These are phyloP conservation scores for Stylonectria norvegica DNA, from an alignment of 2,329 filamentous ascomycete species.

Conservation along the genomic window DNA sequence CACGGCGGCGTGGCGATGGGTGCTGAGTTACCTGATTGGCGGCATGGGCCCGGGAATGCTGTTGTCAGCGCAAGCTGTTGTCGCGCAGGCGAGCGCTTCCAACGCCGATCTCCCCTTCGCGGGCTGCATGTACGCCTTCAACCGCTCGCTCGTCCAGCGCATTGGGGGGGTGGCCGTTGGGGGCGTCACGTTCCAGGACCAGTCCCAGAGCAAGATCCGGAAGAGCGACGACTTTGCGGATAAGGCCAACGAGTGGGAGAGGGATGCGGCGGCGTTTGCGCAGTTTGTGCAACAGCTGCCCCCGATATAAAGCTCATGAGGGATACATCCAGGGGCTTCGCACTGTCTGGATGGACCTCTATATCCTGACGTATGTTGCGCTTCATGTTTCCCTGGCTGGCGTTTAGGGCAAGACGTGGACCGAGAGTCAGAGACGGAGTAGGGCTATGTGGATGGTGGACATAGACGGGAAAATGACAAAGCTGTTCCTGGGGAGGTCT, in stretches of 20 bases:
- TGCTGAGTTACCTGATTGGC: conserved; percentile 58
- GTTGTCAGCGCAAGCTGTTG: conserved; percentile 59
- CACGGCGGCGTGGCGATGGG: conserved; percentile 54
- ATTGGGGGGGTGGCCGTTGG: conserved; percentile 65
- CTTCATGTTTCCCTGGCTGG: conserved; percentile 15
- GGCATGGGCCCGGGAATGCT: conserved; percentile 62
- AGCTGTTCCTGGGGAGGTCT: too few relatives aligned
- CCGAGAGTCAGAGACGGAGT: conserved; percentile 22
- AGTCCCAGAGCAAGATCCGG: conserved; percentile 49
- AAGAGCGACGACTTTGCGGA: conserved; percentile 44
- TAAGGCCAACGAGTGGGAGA: conserved; percentile 44
- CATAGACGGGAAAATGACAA: too few relatives aligned
- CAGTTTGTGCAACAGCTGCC: conserved; percentile 44
- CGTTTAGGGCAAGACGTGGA: conserved; percentile 20
- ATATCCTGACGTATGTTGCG: conserved; percentile 26
- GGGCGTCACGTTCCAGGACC: conserved; percentile 68
- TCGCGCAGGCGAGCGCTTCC: conserved; percentile 52
- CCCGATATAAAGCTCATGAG: conserved; percentile 14
- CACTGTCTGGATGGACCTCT: conserved; percentile 33
- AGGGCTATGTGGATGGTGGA: conserved; percentile 7
- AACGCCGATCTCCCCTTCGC: conserved; percentile 44
- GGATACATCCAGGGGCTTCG: conserved; percentile 33
- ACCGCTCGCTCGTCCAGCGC: conserved; percentile 57
- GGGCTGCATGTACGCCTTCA: conserved; percentile 64
- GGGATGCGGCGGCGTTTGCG: conserved; percentile 57